phyloP scores from a whole-genome alignment of 768 basidiomycete species.

The Termitomyces sp. region DNA sequence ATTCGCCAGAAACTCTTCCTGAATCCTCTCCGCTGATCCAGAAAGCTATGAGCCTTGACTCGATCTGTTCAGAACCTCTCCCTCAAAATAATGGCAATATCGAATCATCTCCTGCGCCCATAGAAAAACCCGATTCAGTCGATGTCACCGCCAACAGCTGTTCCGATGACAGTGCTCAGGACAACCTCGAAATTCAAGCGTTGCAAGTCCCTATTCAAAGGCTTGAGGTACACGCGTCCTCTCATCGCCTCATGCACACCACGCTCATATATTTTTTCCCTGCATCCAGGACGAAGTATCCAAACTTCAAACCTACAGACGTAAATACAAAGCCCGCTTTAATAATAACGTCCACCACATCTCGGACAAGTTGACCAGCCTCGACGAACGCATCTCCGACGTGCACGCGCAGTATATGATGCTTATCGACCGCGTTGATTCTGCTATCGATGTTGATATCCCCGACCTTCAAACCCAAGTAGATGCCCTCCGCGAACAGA shows the following conservation, averaged over 20 bases:
- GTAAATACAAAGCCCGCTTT: constrained; percentile 37
- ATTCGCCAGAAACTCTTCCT: not conserved
- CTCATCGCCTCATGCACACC: not conserved
- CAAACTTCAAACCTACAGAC: constrained; percentile 33
- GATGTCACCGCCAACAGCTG: not conserved
- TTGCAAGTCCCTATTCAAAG: constrained; percentile 9
- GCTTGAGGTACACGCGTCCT: constrained; percentile 16
- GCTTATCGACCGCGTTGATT: constrained; percentile 31
- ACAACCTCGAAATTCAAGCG: constrained; percentile 1
- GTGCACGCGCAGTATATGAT: constrained; percentile 29
- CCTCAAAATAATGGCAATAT: not conserved
- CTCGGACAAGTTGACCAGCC: constrained; percentile 31
- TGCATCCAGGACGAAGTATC: constrained; percentile 27
- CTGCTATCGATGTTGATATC: constrained; percentile 23
- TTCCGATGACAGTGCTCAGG: not conserved
- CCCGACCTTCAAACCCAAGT: constrained; percentile 31
- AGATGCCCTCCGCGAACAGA: constrained; percentile 30
- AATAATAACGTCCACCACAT: constrained; percentile 34
- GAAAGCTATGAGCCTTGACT: constrained; percentile 13
- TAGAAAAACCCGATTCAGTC: not conserved
- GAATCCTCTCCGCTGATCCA: not conserved
- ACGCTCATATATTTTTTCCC: not conserved
- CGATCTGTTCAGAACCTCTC: constrained; percentile 11
- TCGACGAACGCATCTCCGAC: constrained; percentile 36
- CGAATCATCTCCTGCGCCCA: not conserved